Base-by-base conservation (phyloP, 1,284 basidiomycete genomes). In the Heterobasidion parviporum region DNA sequence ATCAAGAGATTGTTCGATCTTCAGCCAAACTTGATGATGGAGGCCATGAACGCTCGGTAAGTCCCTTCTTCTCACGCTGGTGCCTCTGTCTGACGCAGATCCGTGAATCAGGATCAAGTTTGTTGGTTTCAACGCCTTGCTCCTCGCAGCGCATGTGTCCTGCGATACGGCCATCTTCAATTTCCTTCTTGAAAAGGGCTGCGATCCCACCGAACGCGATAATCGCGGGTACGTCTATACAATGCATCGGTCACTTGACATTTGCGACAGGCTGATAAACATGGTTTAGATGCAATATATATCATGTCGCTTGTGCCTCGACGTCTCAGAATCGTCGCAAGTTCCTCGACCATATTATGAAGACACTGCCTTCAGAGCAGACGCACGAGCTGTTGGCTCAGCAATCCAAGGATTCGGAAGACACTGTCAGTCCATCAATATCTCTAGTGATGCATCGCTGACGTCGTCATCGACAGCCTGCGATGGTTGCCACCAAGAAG, bases 271-370 rank as follows among this genome's bases (percentile, higher is more conserved):
- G 52, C 20, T n/a, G 32, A 18, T 57, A 36, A 49, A 6, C 16
- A 20, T 34, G 14, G 2, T 32, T 32, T 35, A 83, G 81, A 8
- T 79, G 72, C 71, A 84, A 84, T 60, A 72, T 82, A 14, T 77
- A 74, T 56, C 81, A 83, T 62, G 64, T 75, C n/a, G 64, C 78
- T 34, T 75, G 72, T 59, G 55, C 1, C 65, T 69, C 52, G 54
- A 66, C 15, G 58, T 62, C 16, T 62, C 67, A 0, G 56, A 60
- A 18, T 6, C 52, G 55, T 9, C 32, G 58, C 3, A 58, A 57
- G 35, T 57, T 77, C 20, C 61, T 83, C 9, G 63, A 73, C 16
- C 72, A 80, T 62, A 61, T 79, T 1, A 61, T 82, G 8, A 63
- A 72, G 33, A 78, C 76, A 57, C 69, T 83, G 0, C 76, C 81